Evolutionary conservation across 495 filamentous ascomycete genomes (phyloP).

Genomic region (Sphaerosporella brunnea): DNA sequence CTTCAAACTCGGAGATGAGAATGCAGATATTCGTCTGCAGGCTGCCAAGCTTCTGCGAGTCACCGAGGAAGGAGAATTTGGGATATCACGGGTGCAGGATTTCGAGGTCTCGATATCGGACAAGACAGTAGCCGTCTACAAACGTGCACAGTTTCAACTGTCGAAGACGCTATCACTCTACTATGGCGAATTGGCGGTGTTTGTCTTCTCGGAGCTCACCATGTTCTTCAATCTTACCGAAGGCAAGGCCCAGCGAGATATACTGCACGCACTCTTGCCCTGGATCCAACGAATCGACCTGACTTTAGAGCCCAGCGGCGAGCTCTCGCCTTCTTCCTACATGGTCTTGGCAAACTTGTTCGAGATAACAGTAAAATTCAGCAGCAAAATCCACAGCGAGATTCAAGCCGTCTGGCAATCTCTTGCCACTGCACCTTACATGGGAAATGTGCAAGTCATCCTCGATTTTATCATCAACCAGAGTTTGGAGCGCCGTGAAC

Average conservation of each 20-base stretch:
- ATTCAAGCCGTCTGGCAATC: slow-evolving; percentile 97
- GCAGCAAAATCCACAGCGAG: slow-evolving; percentile 77
- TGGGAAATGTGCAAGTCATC: slow-evolving; percentile 86
- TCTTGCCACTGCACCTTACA: slow-evolving; percentile 77
- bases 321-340: slow-evolving; percentile 75
- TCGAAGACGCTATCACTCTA: slow-evolving; percentile 78
- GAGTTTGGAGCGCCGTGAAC: slow-evolving; percentile 81
- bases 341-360: slow-evolving; percentile 91
- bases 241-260: slow-evolving; percentile 68
- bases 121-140: slow-evolving; percentile 95
- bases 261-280: slow-evolving; percentile 82
- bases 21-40: slow-evolving; percentile 70
- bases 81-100: slow-evolving; percentile 79
- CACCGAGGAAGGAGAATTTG: slow-evolving; percentile 68
- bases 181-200: slow-evolving; percentile 73
- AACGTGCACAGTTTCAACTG: slow-evolving; percentile 89
- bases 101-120: slow-evolving; percentile 97
- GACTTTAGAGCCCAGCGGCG: slow-evolving; percentile 84
- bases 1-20: slow-evolving; percentile 79
- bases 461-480: slow-evolving; percentile 89
- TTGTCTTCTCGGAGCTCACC: slow-evolving; percentile 87
- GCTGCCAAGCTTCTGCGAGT: slow-evolving; percentile 67
- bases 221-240: slow-evolving; percentile 72
- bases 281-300: slow-evolving; percentile 93
- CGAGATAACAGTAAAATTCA: slow-evolving; percentile 86